Evolutionary conservation across 2,329 filamentous ascomycete species (phyloP).

Genomic region (Xylaria sp.): DNA sequence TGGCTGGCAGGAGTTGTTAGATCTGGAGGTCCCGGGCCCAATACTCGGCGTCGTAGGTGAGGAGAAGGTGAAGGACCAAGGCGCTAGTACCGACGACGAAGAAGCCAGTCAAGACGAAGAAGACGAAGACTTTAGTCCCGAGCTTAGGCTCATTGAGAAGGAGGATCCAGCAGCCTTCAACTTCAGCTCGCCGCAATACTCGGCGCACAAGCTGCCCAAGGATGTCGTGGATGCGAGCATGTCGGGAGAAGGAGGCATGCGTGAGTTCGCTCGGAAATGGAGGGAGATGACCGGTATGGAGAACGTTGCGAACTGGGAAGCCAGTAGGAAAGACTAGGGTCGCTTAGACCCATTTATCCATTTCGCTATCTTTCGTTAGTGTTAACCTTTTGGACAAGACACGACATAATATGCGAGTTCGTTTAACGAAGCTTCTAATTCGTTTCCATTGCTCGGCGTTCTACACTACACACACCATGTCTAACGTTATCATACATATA

Average conservation of each 20-base stretch:
- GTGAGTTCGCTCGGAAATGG: constrained; percentile 84
- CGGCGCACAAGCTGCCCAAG: constrained; percentile 92
- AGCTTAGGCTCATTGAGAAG: constrained; percentile 83
- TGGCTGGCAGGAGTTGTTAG: constrained; percentile 87
- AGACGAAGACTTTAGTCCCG: constrained; percentile 72
- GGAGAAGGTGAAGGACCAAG: constrained; percentile 51
- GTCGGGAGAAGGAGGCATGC: constrained; percentile 78
- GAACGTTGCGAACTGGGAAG: constrained; percentile 47
- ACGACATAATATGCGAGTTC: background rate
- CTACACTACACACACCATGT: background rate
- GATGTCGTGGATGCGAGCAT: constrained; percentile 83
- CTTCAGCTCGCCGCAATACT: constrained; percentile 88
- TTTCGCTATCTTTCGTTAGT: background rate
- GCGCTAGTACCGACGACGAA: constrained; percentile 53
- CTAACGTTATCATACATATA: no score
- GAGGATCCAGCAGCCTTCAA: constrained; percentile 91
- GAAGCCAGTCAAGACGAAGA: constrained; percentile 56
- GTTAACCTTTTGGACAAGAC: background rate
- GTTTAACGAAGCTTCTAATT: background rate
- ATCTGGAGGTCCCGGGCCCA: constrained; percentile 70
- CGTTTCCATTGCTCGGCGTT: background rate
- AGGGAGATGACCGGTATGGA: constrained; percentile 62
- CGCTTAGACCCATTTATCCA: background rate
- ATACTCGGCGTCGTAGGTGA: constrained; percentile 63
- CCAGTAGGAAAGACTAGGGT: constrained; percentile 18